Conservation (phyloP, 2,329 filamentous ascomycete genomes). For the Chaetomium olivaceum region DNA sequence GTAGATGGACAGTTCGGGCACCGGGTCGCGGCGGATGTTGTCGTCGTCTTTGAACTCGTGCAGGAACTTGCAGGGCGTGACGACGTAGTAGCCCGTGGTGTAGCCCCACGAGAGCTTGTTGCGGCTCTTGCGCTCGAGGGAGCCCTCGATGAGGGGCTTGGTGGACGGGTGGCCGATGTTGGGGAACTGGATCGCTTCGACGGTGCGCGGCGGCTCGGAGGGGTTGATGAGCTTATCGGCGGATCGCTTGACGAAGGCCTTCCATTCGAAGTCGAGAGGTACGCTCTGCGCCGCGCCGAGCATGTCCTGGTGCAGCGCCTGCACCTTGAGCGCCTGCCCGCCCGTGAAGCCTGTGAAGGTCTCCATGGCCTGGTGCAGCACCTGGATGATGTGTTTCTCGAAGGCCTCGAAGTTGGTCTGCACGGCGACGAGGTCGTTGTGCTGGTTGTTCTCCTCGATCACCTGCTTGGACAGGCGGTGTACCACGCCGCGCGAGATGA, state of each 20-base stretch:
- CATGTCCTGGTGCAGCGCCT: slow-evolving; percentile 81
- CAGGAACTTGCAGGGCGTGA: slow-evolving; percentile 83
- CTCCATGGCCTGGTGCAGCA: slow-evolving; percentile 78
- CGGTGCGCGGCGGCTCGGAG: slow-evolving; percentile 68
- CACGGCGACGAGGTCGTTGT: slow-evolving; percentile 86
- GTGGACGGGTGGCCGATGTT: slow-evolving; percentile 85
- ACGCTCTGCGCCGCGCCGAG: slow-evolving; percentile 74
- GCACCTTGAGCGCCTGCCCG: slow-evolving; percentile 78
- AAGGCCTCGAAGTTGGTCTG: slow-evolving; percentile 88
- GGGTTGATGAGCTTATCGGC: slow-evolving; percentile 75
- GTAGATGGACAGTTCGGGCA: slow-evolving; percentile 85
- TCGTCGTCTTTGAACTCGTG: slow-evolving; percentile 98
- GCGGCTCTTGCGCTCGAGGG: slow-evolving; percentile 85
- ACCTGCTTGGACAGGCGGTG: slow-evolving; percentile 89
- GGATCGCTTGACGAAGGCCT: slow-evolving; percentile 74
- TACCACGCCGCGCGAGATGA: slow-evolving; percentile 77
- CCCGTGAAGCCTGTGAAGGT: slow-evolving; percentile 80
- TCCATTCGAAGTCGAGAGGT: slow-evolving; percentile 87
- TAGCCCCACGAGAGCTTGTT: slow-evolving; percentile 79
- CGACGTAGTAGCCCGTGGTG: slow-evolving; percentile 81
- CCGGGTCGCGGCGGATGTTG: slow-evolving; percentile 66
- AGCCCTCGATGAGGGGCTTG: slow-evolving; percentile 81
- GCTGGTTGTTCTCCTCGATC: slow-evolving; percentile 92
- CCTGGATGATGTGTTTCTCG: slow-evolving; percentile 80
- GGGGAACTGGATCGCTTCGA: slow-evolving; percentile 76